phyloP scores from a whole-genome alignment of 305 asterid genomes.

The Rubia peregrina region DNA sequence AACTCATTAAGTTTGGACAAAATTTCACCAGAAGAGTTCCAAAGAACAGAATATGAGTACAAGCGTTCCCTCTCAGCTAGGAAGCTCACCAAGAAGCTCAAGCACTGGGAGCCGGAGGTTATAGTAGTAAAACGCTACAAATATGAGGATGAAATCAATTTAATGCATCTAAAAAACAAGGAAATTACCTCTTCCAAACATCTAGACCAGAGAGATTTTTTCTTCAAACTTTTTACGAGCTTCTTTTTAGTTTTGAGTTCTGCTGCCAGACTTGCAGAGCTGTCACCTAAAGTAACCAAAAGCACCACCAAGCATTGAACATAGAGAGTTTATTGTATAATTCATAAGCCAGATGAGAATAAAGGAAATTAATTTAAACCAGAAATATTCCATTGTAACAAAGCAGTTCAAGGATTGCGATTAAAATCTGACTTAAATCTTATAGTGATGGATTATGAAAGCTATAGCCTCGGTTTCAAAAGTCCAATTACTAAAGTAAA shows the following conservation, averaged over 20 bases:
- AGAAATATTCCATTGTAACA: neutral
- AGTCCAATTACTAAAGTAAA: neutral
- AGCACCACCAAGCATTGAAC: conserved; percentile 2
- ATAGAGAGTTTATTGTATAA: neutral
- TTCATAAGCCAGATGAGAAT: neutral
- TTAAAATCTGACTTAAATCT: neutral
- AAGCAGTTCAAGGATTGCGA: neutral
- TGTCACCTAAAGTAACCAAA: conserved; percentile 45
- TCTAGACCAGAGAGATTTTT: conserved; percentile 72
- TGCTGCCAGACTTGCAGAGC: conserved; percentile 33
- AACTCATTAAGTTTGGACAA: neutral
- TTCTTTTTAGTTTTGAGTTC: conserved; percentile 60
- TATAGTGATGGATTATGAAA: neutral
- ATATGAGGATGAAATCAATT: neutral
- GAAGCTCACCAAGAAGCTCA: neutral
- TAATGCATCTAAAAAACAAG: neutral
- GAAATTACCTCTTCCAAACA: conserved; percentile 69
- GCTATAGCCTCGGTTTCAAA: neutral
- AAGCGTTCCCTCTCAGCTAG: neutral
- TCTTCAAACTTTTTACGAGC: conserved; percentile 54
- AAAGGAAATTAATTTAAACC: neutral
- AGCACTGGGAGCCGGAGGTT: neutral
- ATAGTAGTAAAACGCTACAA: neutral
- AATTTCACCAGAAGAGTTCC: neutral
- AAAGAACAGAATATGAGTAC: neutral